A percentile compares a stretch with the other conserved stretches of the same genome.
phyloP scores from a whole-genome alignment of 2,329 filamentous ascomycete species.

The Sporothrix humicola region DNA sequence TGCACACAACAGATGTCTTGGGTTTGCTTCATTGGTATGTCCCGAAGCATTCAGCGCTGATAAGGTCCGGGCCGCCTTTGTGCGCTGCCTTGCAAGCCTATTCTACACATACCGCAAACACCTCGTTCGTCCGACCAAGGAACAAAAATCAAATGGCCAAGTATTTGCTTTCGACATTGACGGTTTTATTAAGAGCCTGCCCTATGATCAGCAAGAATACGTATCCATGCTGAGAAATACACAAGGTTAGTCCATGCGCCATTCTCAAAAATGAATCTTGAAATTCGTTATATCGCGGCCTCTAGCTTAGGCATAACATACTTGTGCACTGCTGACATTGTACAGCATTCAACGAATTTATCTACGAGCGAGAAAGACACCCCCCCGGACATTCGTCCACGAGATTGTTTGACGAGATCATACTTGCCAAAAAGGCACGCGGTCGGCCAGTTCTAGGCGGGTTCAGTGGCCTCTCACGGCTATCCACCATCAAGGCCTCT shows the following conservation, averaged over 20 bases:
- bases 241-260: constrained; percentile 58
- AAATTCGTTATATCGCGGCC: neutral
- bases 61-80: constrained; percentile 67
- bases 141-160: constrained; percentile 66
- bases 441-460: constrained; percentile 69
- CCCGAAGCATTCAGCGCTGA: constrained; percentile 66
- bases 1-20: constrained; percentile 65
- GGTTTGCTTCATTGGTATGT: constrained; percentile 68
- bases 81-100: constrained; percentile 68
- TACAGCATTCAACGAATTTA: constrained; percentile 78
- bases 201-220: constrained; percentile 70
- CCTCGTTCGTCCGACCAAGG: constrained; percentile 62
- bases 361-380: constrained; percentile 76
- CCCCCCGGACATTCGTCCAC: constrained; percentile 67
- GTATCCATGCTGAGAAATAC: constrained; percentile 68
- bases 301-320: neutral
- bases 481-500: constrained; percentile 64
- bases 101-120: constrained; percentile 71
- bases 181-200: constrained; percentile 68
- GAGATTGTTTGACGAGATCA: constrained; percentile 82
- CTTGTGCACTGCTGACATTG: constrained; percentile 24
- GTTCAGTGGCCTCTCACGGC: constrained; percentile 57
- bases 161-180: constrained; percentile 69
- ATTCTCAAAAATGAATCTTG: neutral
- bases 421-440: constrained; percentile 74